Percentiles rank a stretch among this genome's conserved stretches.
These are phyloP conservation scores for Raffaelea ambrosiae DNA, from an alignment of 2,329 filamentous ascomycete genomes.

Conservation along the genomic window DNA sequence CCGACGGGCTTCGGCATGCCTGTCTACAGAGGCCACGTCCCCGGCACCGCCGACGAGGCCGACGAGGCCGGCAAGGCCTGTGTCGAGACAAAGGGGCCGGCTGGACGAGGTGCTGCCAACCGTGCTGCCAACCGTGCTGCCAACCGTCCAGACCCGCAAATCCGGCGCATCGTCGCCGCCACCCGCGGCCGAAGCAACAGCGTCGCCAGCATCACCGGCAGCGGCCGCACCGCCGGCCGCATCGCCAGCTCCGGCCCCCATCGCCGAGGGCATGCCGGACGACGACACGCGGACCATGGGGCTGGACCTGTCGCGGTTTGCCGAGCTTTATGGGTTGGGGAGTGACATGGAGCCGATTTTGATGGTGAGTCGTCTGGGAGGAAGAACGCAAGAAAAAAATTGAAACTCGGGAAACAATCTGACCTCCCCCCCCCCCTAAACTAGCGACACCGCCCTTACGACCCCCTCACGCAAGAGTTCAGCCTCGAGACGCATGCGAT, in stretches of 20 bases:
- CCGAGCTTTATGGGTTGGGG: slow-evolving; percentile 23
- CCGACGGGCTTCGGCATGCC: slow-evolving; percentile 5
- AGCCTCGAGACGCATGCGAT: slow-evolving; percentile 8
- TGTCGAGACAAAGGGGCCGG: not conserved
- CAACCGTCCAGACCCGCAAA: no score
- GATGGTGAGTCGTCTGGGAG: slow-evolving; percentile 16
- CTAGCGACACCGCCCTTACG: slow-evolving; percentile 8
- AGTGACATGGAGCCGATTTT: slow-evolving; percentile 26
- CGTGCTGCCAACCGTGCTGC: not conserved
- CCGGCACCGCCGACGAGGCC: slow-evolving; percentile 9
- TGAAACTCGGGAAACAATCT: no score
- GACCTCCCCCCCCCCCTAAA: not conserved
- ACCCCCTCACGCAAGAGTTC: slow-evolving; percentile 6
- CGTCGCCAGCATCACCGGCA: not conserved
- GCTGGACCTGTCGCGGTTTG: slow-evolving; percentile 17
- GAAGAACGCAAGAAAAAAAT: not conserved
- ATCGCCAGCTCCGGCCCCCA: not conserved
- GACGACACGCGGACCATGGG: slow-evolving; percentile 17
- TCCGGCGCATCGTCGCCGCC: no score
- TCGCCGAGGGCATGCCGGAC: not conserved
- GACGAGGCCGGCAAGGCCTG: not conserved
- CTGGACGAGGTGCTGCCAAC: not conserved
- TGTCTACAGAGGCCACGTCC: not conserved
- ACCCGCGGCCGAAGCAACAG: not conserved
- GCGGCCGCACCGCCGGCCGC: not conserved